Percentiles rank a stretch among this genome's conserved stretches.
Evolutionary conservation across 495 filamentous ascomycete genomes (phyloP).

Genomic region (Physcia stellaris): DNA sequence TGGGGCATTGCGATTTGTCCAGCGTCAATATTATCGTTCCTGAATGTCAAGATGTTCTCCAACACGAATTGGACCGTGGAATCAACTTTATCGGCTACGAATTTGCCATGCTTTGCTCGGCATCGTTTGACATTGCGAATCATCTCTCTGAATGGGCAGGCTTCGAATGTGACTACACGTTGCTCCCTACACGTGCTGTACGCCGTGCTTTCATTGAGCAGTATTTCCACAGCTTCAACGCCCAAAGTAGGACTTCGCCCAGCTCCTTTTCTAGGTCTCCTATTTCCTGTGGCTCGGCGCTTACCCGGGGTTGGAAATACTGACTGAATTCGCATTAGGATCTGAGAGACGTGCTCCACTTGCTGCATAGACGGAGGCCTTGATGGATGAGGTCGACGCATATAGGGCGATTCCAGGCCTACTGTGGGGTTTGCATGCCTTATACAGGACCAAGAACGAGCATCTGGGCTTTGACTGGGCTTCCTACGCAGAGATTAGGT

Average conservation of each 20-base stretch:
- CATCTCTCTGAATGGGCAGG: constrained; percentile 98
- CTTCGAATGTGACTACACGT: constrained; percentile 82
- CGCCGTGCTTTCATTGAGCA: constrained; percentile 70
- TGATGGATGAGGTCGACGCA: constrained; percentile 64
- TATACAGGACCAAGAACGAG: constrained; percentile 89
- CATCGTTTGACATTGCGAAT: constrained; percentile 98
- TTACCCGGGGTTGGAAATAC: too few species aligned
- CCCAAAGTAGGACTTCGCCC: constrained; percentile 5
- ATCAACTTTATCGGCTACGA: constrained; percentile 98
- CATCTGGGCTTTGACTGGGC: constrained; percentile 97
- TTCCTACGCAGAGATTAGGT: constrained; percentile 70
- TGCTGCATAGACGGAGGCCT: too few species aligned
- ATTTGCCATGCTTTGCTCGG: constrained; percentile 83
- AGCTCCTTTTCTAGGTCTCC: constrained; percentile 7
- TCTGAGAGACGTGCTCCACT: too few species aligned
- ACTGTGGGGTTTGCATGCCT: constrained; percentile 85
- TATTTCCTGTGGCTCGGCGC: not conserved
- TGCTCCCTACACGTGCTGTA: constrained; percentile 64
- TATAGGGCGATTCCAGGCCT: constrained; percentile 87
- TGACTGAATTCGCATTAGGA: too few species aligned
- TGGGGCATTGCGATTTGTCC: constrained; percentile 89
- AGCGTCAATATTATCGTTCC: constrained; percentile 91
- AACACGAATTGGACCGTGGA: constrained; percentile 19
- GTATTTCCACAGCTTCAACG: constrained; percentile 53
- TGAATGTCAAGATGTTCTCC: constrained; percentile 20